Percentiles rank a stretch among this genome's conserved stretches.
phyloP scores from a whole-genome alignment of 441 rosid species.

The Mallotus japonicus region DNA sequence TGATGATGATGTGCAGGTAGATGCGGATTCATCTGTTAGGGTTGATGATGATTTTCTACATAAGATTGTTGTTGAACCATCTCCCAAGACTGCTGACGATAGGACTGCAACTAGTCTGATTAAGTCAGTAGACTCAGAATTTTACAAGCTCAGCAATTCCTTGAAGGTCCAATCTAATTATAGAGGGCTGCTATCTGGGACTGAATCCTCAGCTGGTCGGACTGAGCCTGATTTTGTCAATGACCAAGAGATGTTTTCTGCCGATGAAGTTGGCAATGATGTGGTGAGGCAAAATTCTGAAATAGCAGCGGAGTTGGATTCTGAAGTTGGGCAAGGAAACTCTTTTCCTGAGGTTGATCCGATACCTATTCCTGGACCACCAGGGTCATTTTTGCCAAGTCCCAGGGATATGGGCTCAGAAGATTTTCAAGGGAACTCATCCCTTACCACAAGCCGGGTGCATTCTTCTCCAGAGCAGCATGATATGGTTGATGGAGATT shows the following conservation, averaged over 20 bases:
- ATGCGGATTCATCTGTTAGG: conserved; percentile 37
- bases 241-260: conserved; percentile 52
- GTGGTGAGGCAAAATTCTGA: conserved; percentile 33
- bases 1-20: conserved; percentile 26
- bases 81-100: conserved; percentile 21
- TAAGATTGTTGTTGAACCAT: conserved; percentile 22
- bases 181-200: conserved; percentile 38
- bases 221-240: conserved; percentile 35
- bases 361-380: conserved; percentile 96
- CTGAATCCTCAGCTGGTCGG: conserved; percentile 28
- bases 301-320: conserved; percentile 39
- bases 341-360: conserved; percentile 80
- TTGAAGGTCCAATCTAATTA: conserved; percentile 38
- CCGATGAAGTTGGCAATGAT: conserved; percentile 45
- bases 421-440: conserved; percentile 83
- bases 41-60: conserved; percentile 26
- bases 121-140: conserved; percentile 38
- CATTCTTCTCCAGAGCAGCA: conserved; percentile 71
- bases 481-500: conserved; percentile 49
- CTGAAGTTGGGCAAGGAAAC: conserved; percentile 44
- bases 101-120: conserved; percentile 32
- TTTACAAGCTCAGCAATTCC: conserved; percentile 31
- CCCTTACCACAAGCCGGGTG: conserved; percentile 64
- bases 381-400: conserved; percentile 92
- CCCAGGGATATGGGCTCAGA: conserved; percentile 79